Evolutionary conservation across 2,329 filamentous ascomycete genomes (phyloP), one percentile per base, ranked within the genome.

Genomic region (Stylonectria norvegica): DNA sequence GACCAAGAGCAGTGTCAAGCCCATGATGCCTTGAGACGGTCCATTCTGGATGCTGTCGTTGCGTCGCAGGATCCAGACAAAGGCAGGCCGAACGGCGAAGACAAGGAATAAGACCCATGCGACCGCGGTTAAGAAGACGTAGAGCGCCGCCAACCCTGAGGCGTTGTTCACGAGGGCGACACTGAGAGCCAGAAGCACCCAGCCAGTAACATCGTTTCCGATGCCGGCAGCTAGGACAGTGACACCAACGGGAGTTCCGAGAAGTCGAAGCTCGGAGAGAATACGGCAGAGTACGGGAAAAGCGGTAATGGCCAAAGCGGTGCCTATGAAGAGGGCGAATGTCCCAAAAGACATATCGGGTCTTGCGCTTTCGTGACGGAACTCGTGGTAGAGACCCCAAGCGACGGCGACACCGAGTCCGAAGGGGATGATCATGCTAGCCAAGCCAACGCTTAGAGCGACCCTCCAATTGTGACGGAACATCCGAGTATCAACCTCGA

Each of bases 231-330:
- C 89, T 7, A 96, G 74, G 2, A 90, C 86, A 25, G 94, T 94
- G 23, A 95, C 79, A 57, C 90, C 90, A 5, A 95, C 90, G 1
- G 84, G 78, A 2, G 89, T 93, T 39, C 78, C 70, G 4, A 97
- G 80, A 35, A 97, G 72, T 55, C 95, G 93, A 38, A 97, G 72
- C 63, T 95, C 90, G 0, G 89, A 91, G 50, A 97, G 70, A 51
- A 97, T 97, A 62, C 91, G 86, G 59, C 91, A 96, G 10, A 97
- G 78, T 1, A 97, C 91, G 0, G 91, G 91, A 55, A 97, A 84
- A 7, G 80, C 89, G 1, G 91, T 96, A 53, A 97, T 97, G 19
- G 89, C 86, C 65, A 96, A 83, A 1, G 91, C 91, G 38, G 95
- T 90, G 63, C 90, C 91, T 49, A 96, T 86, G 60, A 97, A 97